Base-by-base conservation (phyloP, 2,329 filamentous ascomycete species). In the Fusarium begoniae region DNA sequence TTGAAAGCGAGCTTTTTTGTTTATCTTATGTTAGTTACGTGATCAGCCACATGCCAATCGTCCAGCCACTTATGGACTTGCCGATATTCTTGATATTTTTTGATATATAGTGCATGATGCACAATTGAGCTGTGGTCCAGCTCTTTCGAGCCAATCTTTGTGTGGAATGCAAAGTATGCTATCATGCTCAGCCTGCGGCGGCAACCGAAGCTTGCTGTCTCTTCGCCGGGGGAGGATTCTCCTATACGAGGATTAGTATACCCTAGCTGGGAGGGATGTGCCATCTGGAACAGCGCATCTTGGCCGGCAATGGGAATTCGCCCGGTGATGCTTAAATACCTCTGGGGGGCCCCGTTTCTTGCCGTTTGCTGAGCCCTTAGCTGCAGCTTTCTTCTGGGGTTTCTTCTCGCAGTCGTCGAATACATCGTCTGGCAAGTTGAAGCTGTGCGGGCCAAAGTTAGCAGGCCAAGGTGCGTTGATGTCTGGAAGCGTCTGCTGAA, bases 381-480 rank as follows among this genome's bases (percentile, higher is more conserved):
- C 78, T 45, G 54, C 66, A 57, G 80, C 86, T 81, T 89, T 91
- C 82, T 85, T 90, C 79, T 87, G 89, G 10, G 93, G 93, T 78
- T 90, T 93, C 56, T 86, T 85, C 82, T 99, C 96, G 78, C 94
- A 94, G 30, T 91, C 85, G 54, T 91, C 88, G 80, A 99, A 99
- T 6, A 98, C 91, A 81, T 99, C 96, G 68, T 94, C 91, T 35
- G 96, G 96, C 32, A 99, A 88, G 79, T 95, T 91, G 81, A 94
- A 93, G 83, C 95, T 98, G 63, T 47, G n/a, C 55, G 26, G 44
- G 24, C 17, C 24, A 28, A 43, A 41, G 71, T 76, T 14, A 69
- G 63, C 64, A 48, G 65, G 61, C 53, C 44, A 64, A 65, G 40
- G 44, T 53, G 38, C 45, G 40, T 30, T 48, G 38, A 26, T 45